These are phyloP conservation scores for Triticum timopheevii DNA, from an alignment of 176 grass and related monocot species.

Conservation along the genomic window DNA sequence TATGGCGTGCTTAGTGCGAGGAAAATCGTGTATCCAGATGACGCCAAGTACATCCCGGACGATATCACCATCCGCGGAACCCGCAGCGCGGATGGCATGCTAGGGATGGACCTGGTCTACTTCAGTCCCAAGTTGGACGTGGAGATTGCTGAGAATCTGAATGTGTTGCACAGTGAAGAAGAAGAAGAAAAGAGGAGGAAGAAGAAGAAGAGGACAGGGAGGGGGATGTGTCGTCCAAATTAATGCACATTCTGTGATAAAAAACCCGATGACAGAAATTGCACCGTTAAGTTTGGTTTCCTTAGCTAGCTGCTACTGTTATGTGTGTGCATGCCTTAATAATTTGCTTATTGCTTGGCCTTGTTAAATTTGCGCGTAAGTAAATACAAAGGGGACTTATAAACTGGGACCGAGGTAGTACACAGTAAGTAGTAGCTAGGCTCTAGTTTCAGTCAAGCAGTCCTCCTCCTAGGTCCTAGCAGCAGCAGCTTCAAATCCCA, in stretches of 20 bases:
- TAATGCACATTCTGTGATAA: not conserved
- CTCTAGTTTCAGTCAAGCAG: no score
- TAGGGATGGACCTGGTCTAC: not conserved
- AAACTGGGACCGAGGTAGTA: not conserved
- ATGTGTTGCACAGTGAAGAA: not conserved
- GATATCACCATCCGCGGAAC: not conserved
- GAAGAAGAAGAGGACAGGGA: not conserved
- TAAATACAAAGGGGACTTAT: not conserved
- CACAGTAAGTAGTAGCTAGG: no score
- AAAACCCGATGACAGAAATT: not conserved
- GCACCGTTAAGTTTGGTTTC: not conserved
- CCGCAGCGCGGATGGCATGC: not conserved
- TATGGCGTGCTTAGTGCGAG: not conserved
- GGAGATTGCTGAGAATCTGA: not conserved
- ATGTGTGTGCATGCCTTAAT: not conserved
- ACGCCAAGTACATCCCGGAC: not conserved
- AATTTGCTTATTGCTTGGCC: not conserved
- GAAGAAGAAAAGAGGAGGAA: not conserved
- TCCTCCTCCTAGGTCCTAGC: no score
- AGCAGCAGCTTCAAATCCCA: no score
- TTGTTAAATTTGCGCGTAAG: not conserved
- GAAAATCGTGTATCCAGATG: not conserved
- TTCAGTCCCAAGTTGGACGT: not conserved
- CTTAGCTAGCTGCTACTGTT: not conserved
- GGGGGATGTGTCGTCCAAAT: no score